phyloP scores from a whole-genome alignment of 1,284 basidiomycete genomes.

The Ceratobasidium sp. region DNA sequence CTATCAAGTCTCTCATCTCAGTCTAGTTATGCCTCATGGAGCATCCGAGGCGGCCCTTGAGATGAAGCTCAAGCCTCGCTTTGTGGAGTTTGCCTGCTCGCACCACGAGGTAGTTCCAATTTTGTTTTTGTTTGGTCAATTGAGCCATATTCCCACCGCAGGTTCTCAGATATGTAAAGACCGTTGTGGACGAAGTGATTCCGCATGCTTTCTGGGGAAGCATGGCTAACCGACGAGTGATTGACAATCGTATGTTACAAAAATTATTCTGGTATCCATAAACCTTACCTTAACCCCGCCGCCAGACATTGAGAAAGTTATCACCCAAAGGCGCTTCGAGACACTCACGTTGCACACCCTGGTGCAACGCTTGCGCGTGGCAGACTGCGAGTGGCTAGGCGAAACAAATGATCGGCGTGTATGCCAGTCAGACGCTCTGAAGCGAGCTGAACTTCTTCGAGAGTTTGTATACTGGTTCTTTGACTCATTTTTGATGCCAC shows the following conservation, averaged over 20 bases:
- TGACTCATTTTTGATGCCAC: slow-evolving; percentile 81
- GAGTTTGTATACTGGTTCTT: slow-evolving; percentile 95
- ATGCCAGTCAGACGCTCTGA: slow-evolving; percentile 73
- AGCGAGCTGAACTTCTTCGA: slow-evolving; percentile 79
- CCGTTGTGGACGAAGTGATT: slow-evolving; percentile 76
- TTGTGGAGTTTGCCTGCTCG: slow-evolving; percentile 78
- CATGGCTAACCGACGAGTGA: slow-evolving; percentile 69
- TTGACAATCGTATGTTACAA: slow-evolving; percentile 67
- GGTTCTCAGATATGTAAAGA: slow-evolving; percentile 67
- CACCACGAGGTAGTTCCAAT: slow-evolving; percentile 64
- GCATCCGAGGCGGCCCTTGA: slow-evolving; percentile 62
- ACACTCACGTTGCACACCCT: slow-evolving; percentile 81
- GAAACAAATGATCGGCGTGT: slow-evolving; percentile 52
- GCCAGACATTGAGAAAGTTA: slow-evolving; percentile 76
- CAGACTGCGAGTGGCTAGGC: slow-evolving; percentile 83
- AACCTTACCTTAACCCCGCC: background rate
- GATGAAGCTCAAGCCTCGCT: slow-evolving; percentile 73
- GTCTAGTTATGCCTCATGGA: slow-evolving; percentile 54
- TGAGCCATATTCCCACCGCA: background rate
- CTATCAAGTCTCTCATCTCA: slow-evolving; percentile 50
- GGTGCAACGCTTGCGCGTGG: slow-evolving; percentile 79
- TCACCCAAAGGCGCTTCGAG: slow-evolving; percentile 83
- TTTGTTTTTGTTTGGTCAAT: background rate
- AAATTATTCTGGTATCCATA: background rate
- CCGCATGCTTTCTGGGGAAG: slow-evolving; percentile 85